Base-by-base conservation (phyloP, 139 green algal species). In the Zygnema circumcarinatum region DNA sequence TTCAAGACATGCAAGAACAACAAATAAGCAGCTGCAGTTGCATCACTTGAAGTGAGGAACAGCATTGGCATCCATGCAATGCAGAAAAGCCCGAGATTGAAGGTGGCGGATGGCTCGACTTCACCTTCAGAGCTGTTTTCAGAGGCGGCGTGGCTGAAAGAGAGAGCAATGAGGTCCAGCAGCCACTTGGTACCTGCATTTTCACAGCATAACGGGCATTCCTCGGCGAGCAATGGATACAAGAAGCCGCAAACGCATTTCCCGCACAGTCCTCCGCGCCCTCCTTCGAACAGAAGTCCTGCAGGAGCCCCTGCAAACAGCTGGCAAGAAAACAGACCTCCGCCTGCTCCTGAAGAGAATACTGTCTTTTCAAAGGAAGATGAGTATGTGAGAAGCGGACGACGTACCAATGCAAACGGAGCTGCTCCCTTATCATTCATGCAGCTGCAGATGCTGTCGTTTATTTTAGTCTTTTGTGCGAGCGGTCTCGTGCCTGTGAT, bases 381-480 rank as follows among this genome's bases (percentile, higher is more conserved):
- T n/a, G n/a, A n/a, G n/a, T n/a, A n/a, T n/a, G n/a, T n/a, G n/a
- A n/a, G n/a, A n/a, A n/a, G n/a, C n/a, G n/a, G n/a, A n/a, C n/a
- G n/a, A n/a, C n/a, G n/a, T n/a, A n/a, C n/a, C n/a, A n/a, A n/a
- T n/a, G n/a, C n/a, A n/a, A n/a, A n/a, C n/a, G n/a, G n/a, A n/a
- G n/a, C n/a, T 62, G 16, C 47, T 62, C 47, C 47, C 7, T 62
- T 78, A 39, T 78, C 69, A 11, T 78, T 78, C 16, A 20, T 78
- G 11, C 69, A 78, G 16, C 11, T 41, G 35, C 69, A 78, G 16
- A 41, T 20, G 69, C 11, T 78, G 16, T 3, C 69, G 16, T 78
- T 52, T 41, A 78, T 78, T 16, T 7, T 78, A 78, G 69, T 78
- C 7, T 52, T 78, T 41, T 78, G 7, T 78, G 69, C 36, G 16